Evolutionary conservation across 257 asterid species (phyloP).

Genomic region (Przewalskia tangutica): DNA sequence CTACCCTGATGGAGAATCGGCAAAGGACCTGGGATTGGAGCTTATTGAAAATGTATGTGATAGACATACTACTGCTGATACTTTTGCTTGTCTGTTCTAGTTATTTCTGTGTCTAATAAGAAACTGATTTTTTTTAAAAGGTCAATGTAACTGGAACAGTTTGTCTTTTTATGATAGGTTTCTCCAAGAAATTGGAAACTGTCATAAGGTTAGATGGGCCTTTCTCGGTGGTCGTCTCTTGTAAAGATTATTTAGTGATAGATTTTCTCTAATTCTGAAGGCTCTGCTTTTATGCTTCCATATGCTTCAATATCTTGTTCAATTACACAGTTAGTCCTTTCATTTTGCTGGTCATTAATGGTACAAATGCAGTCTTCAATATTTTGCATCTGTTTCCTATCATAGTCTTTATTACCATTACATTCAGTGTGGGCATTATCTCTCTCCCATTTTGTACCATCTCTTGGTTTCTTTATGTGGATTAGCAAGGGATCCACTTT

Average conservation of each 20-base stretch:
- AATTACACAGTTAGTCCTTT: background rate
- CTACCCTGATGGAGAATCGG: slow-evolving; percentile 82
- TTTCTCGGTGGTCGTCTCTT: background rate
- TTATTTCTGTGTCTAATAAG: background rate
- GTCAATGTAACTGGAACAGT: background rate
- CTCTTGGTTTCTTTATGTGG: background rate
- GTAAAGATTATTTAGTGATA: background rate
- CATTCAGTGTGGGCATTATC: background rate
- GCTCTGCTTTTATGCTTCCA: background rate
- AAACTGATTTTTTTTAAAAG: background rate
- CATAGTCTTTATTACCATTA: background rate
- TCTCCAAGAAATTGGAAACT: background rate
- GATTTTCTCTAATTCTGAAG: background rate
- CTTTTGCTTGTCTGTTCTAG: background rate
- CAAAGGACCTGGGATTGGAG: slow-evolving; percentile 79
- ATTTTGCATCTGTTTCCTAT: background rate
- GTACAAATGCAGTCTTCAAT: background rate
- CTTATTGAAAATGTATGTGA: slow-evolving; percentile 71
- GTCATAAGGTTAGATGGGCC: background rate
- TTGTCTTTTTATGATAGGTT: background rate
- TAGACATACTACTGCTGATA: background rate
- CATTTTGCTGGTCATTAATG: background rate
- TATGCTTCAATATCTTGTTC: background rate
- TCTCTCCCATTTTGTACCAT: background rate
- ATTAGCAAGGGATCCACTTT: background rate